A percentile compares a stretch with the other conserved stretches of the same genome.
These are phyloP conservation scores for Tulasnella sp. DNA, from an alignment of 768 basidiomycete species.

Conservation along the genomic window DNA sequence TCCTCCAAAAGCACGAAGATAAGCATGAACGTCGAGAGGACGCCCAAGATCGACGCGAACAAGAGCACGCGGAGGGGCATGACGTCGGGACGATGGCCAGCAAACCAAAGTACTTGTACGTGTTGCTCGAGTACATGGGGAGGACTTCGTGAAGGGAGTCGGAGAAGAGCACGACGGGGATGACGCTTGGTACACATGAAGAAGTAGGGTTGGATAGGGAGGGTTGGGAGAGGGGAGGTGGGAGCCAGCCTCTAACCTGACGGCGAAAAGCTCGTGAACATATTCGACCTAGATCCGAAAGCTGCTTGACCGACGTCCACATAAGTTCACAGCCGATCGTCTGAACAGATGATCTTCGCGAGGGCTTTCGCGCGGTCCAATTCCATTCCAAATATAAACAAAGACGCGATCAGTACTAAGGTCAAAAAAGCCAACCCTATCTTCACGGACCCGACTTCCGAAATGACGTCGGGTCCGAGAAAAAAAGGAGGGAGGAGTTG, in stretches of 20 bases:
- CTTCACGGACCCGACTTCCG: neutral
- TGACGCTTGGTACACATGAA: slow-evolving; percentile 39
- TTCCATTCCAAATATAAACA: neutral
- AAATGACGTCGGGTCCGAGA: neutral
- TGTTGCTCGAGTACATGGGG: slow-evolving; percentile 51
- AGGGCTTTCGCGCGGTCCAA: slow-evolving; percentile 68
- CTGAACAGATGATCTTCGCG: slow-evolving; percentile 58
- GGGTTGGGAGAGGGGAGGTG: neutral
- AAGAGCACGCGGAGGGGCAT: slow-evolving; percentile 79
- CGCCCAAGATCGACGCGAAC: slow-evolving; percentile 77
- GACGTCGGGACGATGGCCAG: slow-evolving; percentile 64
- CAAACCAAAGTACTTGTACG: slow-evolving; percentile 67
- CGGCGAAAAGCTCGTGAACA: slow-evolving; percentile 65
- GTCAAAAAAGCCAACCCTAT: neutral
- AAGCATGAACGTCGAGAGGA: slow-evolving; percentile 64
- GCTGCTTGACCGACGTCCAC: slow-evolving; percentile 84
- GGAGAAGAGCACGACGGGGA: slow-evolving; percentile 80
- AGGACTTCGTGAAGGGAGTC: slow-evolving; percentile 71
- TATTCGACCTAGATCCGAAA: slow-evolving; percentile 61
- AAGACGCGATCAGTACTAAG: neutral
- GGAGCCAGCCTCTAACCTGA: slow-evolving; percentile 54
- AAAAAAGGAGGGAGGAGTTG: too few relatives aligned
- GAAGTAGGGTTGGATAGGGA: neutral
- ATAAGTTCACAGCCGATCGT: slow-evolving; percentile 66
- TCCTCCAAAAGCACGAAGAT: slow-evolving; percentile 71